A percentile compares a stretch with the other conserved stretches of the same genome.
These are phyloP conservation scores for Cystobasidium tubakii DNA, from an alignment of 768 basidiomycete species.

Conservation along the genomic window DNA sequence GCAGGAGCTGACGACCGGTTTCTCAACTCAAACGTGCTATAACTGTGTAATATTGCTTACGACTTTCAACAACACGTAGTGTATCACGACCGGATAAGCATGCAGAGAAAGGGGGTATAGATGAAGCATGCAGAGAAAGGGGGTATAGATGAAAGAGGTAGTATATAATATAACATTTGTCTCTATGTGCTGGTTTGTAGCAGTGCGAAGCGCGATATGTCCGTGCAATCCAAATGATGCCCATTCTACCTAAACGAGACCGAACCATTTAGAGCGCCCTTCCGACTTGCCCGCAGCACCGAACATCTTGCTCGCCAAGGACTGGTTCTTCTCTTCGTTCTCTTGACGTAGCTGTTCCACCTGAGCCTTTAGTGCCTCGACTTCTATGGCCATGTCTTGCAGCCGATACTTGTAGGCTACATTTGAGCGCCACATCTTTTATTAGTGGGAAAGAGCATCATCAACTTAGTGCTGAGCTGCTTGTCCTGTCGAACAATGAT, in stretches of 20 bases:
- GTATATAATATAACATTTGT: not conserved
- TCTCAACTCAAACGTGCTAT: no score
- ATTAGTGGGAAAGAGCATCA: not conserved
- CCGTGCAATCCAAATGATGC: no score
- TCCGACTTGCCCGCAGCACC: not conserved
- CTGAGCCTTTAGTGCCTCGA: slow-evolving; percentile 13
- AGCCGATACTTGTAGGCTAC: slow-evolving; percentile 28
- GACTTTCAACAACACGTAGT: no score
- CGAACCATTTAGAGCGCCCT: slow-evolving; percentile 23
- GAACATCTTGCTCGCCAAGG: not conserved
- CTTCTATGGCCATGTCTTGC: slow-evolving; percentile 17
- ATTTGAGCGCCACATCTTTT: slow-evolving; percentile 21
- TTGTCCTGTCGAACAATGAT: not conserved
- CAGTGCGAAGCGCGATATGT: no score
- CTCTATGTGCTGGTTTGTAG: no score
- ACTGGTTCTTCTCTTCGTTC: not conserved
- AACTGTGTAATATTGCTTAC: no score
- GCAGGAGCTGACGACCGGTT: no score
- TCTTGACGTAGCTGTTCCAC: not conserved
- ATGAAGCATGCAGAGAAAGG: not conserved
- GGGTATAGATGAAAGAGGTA: not conserved
- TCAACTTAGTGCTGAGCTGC: not conserved
- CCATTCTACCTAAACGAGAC: not conserved
- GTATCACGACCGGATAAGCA: no score
- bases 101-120: not conserved